Base-by-base conservation (phyloP, 2,329 filamentous ascomycete species). In the Sporothrix sp. region DNA sequence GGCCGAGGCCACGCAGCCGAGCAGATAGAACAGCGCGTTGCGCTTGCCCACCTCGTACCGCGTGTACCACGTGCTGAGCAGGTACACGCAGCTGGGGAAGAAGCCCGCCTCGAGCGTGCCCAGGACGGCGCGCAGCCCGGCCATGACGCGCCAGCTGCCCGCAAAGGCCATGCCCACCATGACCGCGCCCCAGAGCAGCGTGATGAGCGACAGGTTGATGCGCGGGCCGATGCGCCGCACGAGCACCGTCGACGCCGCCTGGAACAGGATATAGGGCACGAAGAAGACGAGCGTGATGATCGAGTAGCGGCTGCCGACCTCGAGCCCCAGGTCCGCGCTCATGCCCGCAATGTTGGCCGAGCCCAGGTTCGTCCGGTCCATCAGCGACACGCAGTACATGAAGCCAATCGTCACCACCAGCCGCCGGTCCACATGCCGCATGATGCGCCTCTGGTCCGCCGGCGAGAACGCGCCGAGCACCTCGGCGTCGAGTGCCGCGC, bases 351-450 rank as follows among this genome's bases (percentile, higher is more conserved):
- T 83, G 40, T 78, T 78, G 36, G 85, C 85, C 20, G 78, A 72
- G n/a, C 78, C 78, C 62, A 90, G 67, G 64, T 91, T 91, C 2
- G 84, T 87, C 28, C 87, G 73, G 61, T 93, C 87, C 79, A 91
- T 86, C 53, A 91, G 68, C 56, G 78, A 84, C 58, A 87, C 73
- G 62, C 84, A 87, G 65, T 90, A 90, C 68, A 88, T 75, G 56
- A 74, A 61, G 18, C 82, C 82, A 4, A 80, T 76, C 1, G 75
- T 81, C 3, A 74, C 61, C 36, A 85, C 76, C 3, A 85, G 68
- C 2, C 82, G 78, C 27, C 72, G 68, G 65, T 94, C 87, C 58
- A 93, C 71, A 11, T 79, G 78, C 51, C 75, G 72, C 37, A 89
- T 79, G 59, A 93, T 86, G 37, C 68, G 74, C 61, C 71, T 78